A percentile compares a stretch with the other conserved stretches of the same genome.
Conservation (phyloP, 2,329 filamentous ascomycete genomes). For the Phialemoniopsis sp. region DNA sequence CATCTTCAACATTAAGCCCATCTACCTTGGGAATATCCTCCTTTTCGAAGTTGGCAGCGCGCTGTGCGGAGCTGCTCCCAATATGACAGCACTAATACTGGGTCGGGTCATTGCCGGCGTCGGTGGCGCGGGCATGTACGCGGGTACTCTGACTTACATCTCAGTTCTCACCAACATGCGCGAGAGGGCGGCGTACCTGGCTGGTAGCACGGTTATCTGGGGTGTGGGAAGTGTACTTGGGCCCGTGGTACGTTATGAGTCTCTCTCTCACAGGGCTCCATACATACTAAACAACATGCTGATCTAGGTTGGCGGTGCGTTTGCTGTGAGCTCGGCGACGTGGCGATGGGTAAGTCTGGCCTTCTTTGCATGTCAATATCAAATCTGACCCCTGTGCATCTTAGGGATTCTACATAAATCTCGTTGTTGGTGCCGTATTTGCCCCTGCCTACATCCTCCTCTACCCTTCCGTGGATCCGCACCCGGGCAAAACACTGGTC, state of each 20-base stretch:
- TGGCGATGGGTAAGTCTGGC: constrained; percentile 5
- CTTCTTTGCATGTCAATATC: too few species aligned
- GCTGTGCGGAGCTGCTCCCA: constrained; percentile 32
- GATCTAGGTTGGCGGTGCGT: constrained; percentile 18
- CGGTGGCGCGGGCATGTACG: constrained; percentile 33
- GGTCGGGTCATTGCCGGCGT: constrained; percentile 35
- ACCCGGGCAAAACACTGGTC: constrained; percentile 2
- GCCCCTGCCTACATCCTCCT: constrained; percentile 38
- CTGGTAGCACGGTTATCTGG: constrained; percentile 4
- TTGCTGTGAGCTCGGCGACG: constrained; percentile 3
- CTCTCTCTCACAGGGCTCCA: constrained; percentile 49
- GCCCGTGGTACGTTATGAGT: constrained; percentile 30
- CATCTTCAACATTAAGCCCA: constrained; percentile 36
- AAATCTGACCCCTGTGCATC: too few species aligned
- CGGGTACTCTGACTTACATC: constrained; percentile 11
- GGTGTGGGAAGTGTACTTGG: constrained; percentile 6
- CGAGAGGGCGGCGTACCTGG: constrained; percentile 4
- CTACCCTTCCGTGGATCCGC: constrained; percentile 19
- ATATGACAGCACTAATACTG: constrained; percentile 36
- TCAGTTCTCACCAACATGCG: background rate
- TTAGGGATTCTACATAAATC: constrained; percentile 48
- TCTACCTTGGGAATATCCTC: constrained; percentile 15
- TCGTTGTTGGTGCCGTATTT: constrained; percentile 32
- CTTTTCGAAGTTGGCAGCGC: constrained; percentile 17
- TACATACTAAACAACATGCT: constrained; percentile 26